Conservation (phyloP, 179 eudicot genomes). For the Silene vulgaris region DNA sequence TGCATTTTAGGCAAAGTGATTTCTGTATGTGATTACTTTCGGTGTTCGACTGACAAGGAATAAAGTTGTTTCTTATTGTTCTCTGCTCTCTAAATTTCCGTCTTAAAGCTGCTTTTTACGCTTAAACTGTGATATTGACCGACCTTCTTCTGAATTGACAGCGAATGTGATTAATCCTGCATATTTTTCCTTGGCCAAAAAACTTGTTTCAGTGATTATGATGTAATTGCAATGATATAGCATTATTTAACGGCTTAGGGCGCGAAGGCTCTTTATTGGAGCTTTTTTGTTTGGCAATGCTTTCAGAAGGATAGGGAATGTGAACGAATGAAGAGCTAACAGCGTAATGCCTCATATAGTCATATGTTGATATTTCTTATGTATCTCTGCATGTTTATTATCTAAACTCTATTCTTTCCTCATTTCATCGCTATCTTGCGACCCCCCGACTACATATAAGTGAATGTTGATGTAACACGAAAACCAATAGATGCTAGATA, state of each 20-base stretch:
- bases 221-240: not conserved
- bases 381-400: not conserved
- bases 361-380: not conserved
- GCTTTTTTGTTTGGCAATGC: not conserved
- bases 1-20: constrained; percentile 23
- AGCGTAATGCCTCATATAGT: not conserved
- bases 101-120: not conserved
- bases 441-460: not conserved
- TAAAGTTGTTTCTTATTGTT: constrained; percentile 21
- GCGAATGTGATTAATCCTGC: not conserved
- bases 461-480: constrained; percentile 12
- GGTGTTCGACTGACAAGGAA: constrained; percentile 22
- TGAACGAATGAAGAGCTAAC: not conserved
- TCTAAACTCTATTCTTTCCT: not conserved
- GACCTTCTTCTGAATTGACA: not conserved
- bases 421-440: not conserved
- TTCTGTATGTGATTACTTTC: constrained; percentile 26
- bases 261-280: not conserved
- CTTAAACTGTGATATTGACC: not conserved
- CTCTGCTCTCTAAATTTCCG: not conserved
- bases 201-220: no score
- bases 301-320: not conserved
- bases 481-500: constrained; percentile 17
- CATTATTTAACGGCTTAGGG: not conserved
- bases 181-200: no score